Evolutionary conservation across 768 basidiomycete species (phyloP), one percentile per base, ranked within the genome.

Genomic region (Lactarius sanguifluus): DNA sequence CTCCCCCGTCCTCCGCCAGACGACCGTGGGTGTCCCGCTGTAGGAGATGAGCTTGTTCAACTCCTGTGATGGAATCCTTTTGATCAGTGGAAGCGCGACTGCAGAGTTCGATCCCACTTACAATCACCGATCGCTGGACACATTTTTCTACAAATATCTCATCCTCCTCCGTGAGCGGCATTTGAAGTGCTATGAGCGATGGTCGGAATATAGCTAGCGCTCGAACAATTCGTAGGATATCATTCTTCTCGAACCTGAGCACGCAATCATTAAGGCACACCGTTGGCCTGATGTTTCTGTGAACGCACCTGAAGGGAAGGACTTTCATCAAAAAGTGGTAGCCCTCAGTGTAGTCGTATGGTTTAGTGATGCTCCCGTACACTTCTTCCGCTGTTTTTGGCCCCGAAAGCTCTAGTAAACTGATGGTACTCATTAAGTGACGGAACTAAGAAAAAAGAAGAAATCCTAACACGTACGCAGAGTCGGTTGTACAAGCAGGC

Each of bases 241-340:
- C 95, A 76, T 92, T 92, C 81, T 96, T 98, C 77, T 96, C 94
- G 78, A 98, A 98, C 69, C 92, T 95, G 61, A 18, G 25, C 32
- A 47, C 23, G 28, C 36, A 5, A 50, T 59, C 20, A 59, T 38
- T 43, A 34, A 10, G 41, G 23, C 50, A 50, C 16, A 10, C 18
- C 36, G 23, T 43, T 30, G 38, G 36, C 9, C 25, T 25, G 30
- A 32, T 1, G 40, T 28, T 3, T 9, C 13, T 45, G 34, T 3
- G 34, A n/a, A 86, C 89, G 78, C 75, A 92, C 94, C 89, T 85
- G 72, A 80, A 85, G 52, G 89, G 89, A 59, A 98, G 81, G 77
- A 94, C 91, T 79, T 94, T 92, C 94, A 98, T 98, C 71, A 98
- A 81, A 75, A 91, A 92, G 76, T 97, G 96, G 75, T 98, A 98